Evolutionary conservation across 805 yeast genomes (phyloP), one percentile per base, ranked within the genome.

Genomic region (Myxozyma nipponensis): DNA sequence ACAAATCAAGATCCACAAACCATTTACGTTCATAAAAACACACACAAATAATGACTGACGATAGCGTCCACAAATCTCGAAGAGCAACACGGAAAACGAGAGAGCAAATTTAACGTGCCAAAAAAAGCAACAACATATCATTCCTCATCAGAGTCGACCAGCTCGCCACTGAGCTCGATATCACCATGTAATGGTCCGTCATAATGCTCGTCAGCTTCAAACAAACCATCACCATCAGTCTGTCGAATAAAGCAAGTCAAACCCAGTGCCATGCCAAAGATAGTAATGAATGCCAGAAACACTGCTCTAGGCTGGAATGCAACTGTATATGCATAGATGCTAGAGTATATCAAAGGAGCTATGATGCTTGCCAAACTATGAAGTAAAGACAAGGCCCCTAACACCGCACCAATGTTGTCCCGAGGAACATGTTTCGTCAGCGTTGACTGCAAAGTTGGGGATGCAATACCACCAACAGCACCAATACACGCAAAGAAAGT

Each of bases 361-460:
- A 59, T 24, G 18, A 59, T 50, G 30, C 38, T 28, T 39, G 47
- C 44, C 2, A 59, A 23, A n/a, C 47, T 26, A 19, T 56, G 55
- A 32, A 58, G 22, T 3, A 49, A 47, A 4, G 58, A 37, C 6
- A 56, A 26, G 10, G 57, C 62, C 17, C 62, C 62, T 4, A 58
- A 43, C 9, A 59, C 35, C 9, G 48, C 46, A 17, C 62, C 62
- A 1, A 50, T 45, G 19, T 42, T 26, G 4, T 44, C 58, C 38
- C 52, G 47, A 17, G 57, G 35, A 22, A 54, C 53, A 35, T 56
- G 55, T 36, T 52, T 57, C 9, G 59, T 56, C 24, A 52, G 38
- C 5, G 52, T 48, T 3, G 62, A 50, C 17, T 57, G 54, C 21
- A 59, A 10, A 4, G 49, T 49, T 3, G 62, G 62, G 7, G 55